These are phyloP conservation scores for Achlya hypogyna DNA, from an alignment of 352 stramenopile genomes.

Conservation along the genomic window DNA sequence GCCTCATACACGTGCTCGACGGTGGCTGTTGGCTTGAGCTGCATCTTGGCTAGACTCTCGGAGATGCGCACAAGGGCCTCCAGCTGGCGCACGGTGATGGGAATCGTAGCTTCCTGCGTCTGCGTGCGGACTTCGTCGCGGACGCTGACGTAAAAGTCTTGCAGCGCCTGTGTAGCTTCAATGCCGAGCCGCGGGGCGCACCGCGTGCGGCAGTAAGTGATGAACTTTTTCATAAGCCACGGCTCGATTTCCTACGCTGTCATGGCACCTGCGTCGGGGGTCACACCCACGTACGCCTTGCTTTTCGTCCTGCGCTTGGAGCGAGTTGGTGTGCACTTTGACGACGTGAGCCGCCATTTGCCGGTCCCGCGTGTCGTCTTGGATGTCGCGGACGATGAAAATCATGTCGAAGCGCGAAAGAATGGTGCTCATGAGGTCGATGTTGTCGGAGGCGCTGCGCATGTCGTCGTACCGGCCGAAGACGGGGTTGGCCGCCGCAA, in stretches of 20 bases:
- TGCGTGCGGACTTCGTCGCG: conserved; percentile 90
- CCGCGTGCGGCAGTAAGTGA: conserved; percentile 95
- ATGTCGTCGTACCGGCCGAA: conserved; percentile 98
- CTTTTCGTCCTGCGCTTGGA: conserved; percentile 23
- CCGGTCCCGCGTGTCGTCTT: conserved; percentile 93
- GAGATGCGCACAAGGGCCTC: conserved; percentile 96
- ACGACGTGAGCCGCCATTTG: conserved; percentile 98
- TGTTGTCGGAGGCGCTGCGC: conserved; percentile 97
- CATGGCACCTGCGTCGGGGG: conserved; percentile 22
- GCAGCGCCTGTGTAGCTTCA: conserved; percentile 86
- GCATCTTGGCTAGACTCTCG: conserved; percentile 98
- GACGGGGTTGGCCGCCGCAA: conserved; percentile 96
- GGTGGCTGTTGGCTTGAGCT: conserved; percentile 79
- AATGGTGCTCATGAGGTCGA: conserved; percentile 99
- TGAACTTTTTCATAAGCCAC: conserved; percentile 95
- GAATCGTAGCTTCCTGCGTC: conserved; percentile 75
- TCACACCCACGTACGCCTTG: not conserved
- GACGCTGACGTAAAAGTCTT: conserved; percentile 97
- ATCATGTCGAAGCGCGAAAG: conserved; percentile 99
- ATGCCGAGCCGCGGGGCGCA: conserved; percentile 90
- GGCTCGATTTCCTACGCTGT: conserved; percentile 54
- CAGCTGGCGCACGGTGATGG: conserved; percentile 98
- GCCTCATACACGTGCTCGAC: conserved; percentile 93
- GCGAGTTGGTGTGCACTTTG: conserved; percentile 92
- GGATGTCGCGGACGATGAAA: conserved; percentile 98